These are phyloP conservation scores for Astrephomene gubernaculifera DNA, from an alignment of 139 green algal species.

Conservation along the genomic window DNA sequence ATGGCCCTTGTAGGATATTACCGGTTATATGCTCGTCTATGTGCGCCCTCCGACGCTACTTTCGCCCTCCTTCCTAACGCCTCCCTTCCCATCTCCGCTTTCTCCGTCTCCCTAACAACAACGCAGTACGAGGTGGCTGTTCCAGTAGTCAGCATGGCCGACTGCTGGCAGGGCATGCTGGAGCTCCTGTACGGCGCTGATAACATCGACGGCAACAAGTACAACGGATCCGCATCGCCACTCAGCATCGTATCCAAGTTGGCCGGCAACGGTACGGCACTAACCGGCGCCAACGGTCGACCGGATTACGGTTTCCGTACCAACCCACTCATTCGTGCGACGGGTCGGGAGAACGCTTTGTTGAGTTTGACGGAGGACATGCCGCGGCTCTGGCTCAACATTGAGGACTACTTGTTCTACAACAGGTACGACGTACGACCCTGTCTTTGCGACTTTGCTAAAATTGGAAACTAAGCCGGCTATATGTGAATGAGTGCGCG, in stretches of 20 bases:
- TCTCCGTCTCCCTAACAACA: neutral
- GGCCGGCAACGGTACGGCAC: neutral
- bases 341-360: conserved; percentile 55
- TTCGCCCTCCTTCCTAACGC: neutral
- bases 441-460: neutral
- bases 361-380: conserved; percentile 56
- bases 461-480: neutral
- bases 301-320: conserved; percentile 69
- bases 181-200: conserved; percentile 56
- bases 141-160: conserved; percentile 52
- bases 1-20: neutral
- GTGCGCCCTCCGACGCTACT: neutral
- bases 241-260: conserved; percentile 13
- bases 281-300: neutral
- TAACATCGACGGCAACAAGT: conserved; percentile 21
- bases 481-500: neutral
- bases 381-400: conserved; percentile 84
- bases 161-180: conserved; percentile 64
- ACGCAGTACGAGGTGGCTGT: conserved; percentile 64
- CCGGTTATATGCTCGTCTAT: neutral
- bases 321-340: conserved; percentile 60
- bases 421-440: conserved; percentile 41
- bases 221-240: conserved; percentile 14
- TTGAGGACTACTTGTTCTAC: conserved; percentile 82
- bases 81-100: neutral